Conservation (phyloP, 495 filamentous ascomycete species). For the Podospora australis region DNA sequence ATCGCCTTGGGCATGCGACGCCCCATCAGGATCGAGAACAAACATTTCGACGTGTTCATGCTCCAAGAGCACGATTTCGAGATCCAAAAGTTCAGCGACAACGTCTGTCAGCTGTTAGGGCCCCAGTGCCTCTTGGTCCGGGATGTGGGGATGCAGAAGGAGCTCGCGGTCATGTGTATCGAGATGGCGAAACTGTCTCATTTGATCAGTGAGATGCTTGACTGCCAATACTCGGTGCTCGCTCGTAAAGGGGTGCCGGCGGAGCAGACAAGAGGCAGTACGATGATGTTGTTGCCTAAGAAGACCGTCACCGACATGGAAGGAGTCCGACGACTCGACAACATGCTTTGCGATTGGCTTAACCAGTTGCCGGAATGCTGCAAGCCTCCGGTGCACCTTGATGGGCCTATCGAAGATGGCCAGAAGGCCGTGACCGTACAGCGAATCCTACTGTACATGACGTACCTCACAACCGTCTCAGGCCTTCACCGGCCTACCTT, state of each 20-base stretch:
- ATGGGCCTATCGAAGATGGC: constrained; percentile 38
- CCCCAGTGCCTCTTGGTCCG: constrained; percentile 59
- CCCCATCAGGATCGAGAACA: constrained; percentile 80
- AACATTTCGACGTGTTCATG: constrained; percentile 88
- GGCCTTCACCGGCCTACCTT: constrained; percentile 85
- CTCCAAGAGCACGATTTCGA: constrained; percentile 78
- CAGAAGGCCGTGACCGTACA: constrained; percentile 57
- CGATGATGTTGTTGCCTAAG: constrained; percentile 85
- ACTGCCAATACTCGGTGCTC: constrained; percentile 82
- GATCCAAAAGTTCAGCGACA: constrained; percentile 56
- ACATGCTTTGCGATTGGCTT: constrained; percentile 66
- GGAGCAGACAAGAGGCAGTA: constrained; percentile 66
- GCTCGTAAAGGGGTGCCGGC: constrained; percentile 66
- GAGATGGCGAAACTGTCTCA: constrained; percentile 86
- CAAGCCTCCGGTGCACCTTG: constrained; percentile 47
- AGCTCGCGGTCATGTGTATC: constrained; percentile 81
- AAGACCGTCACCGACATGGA: constrained; percentile 72
- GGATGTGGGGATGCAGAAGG: constrained; percentile 58
- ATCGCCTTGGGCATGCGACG: constrained; percentile 86
- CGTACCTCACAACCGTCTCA: constrained; percentile 79
- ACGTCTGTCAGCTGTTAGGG: constrained; percentile 58
- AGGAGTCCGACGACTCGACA: constrained; percentile 65
- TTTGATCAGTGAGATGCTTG: constrained; percentile 75
- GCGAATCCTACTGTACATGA: constrained; percentile 75
- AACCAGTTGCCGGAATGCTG: constrained; percentile 61